These are phyloP conservation scores for Ophiostoma pallidulum DNA, from an alignment of 2,329 filamentous ascomycete genomes.

Conservation along the genomic window DNA sequence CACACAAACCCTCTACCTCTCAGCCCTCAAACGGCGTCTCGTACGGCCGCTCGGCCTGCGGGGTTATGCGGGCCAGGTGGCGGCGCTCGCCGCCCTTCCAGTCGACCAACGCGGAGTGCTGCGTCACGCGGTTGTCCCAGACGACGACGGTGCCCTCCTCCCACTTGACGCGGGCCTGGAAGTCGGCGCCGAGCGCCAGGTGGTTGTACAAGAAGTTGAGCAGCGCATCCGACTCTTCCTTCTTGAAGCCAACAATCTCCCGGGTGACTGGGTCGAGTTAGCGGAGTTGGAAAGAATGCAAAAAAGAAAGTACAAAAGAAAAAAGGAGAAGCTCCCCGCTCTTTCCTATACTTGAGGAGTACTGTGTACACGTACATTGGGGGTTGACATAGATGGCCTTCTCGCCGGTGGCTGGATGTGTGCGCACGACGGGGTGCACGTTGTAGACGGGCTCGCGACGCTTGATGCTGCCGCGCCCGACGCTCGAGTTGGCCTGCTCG, in stretches of 20 bases:
- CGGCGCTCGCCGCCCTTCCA: conserved; percentile 71
- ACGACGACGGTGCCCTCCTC: conserved; percentile 69
- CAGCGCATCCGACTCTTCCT: conserved; percentile 71
- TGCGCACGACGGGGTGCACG: conserved; percentile 71
- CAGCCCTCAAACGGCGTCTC: conserved; percentile 51
- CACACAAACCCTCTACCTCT: background rate
- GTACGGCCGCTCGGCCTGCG: conserved; percentile 67
- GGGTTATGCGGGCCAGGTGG: conserved; percentile 73
- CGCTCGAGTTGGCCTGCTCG: conserved; percentile 66
- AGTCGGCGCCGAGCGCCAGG: conserved; percentile 60
- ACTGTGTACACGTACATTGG: conserved; percentile 52
- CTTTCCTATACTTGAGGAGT: no score
- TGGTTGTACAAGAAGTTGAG: conserved; percentile 72
- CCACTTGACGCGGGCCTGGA: conserved; percentile 70
- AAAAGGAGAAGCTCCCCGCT: background rate
- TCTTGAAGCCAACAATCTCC: conserved; percentile 72
- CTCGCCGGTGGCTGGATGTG: conserved; percentile 75
- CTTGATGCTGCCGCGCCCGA: conserved; percentile 56
- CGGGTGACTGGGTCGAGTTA: conserved; percentile 52
- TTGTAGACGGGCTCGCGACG: conserved; percentile 66
- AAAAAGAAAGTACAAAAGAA: background rate
- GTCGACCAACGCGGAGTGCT: conserved; percentile 70
- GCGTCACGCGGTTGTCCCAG: conserved; percentile 76
- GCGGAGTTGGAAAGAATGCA: background rate
- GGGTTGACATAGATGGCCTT: conserved; percentile 78